Evolutionary conservation across 345 rosid genomes (phyloP).

Genomic region (Heritiera fomes): DNA sequence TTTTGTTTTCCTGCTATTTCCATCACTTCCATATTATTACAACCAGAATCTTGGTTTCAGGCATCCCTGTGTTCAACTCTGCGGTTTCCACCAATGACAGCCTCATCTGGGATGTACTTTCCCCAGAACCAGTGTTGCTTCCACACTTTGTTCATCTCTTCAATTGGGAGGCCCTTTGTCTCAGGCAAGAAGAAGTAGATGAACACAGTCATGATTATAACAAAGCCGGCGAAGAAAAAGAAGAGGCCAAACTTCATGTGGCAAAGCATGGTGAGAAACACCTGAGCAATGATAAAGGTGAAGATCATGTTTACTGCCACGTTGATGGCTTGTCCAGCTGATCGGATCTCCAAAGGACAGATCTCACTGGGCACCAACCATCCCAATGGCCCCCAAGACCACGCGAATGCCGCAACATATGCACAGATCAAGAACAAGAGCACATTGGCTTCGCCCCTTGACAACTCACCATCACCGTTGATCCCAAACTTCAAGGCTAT

Average conservation of each 20-base stretch:
- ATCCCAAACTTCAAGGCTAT: slow-evolving; percentile 4
- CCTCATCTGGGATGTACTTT: slow-evolving; percentile 17
- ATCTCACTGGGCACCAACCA: slow-evolving; percentile 16
- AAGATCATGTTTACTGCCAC: slow-evolving; percentile 20
- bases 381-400: slow-evolving; percentile 25
- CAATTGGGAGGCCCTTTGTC: slow-evolving; percentile 14
- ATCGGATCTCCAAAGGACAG: slow-evolving; percentile 16
- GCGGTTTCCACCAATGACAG: background rate
- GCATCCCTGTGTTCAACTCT: background rate
- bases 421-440: background rate
- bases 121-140: slow-evolving; percentile 18
- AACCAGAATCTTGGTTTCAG: background rate
- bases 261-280: slow-evolving; percentile 14
- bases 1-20: background rate
- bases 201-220: slow-evolving; percentile 1
- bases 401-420: slow-evolving; percentile 15
- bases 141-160: slow-evolving; percentile 15
- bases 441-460: background rate
- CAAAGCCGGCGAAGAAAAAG: slow-evolving; percentile 19
- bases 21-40: background rate
- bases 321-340: slow-evolving; percentile 15
- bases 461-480: slow-evolving; percentile 8
- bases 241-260: slow-evolving; percentile 20
- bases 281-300: slow-evolving; percentile 9
- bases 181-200: slow-evolving; percentile 3